Percentiles rank a stretch among this genome's conserved stretches.
These are phyloP conservation scores for Macrotyloma uniflorum DNA, from an alignment of 306 rosid species.

Conservation along the genomic window DNA sequence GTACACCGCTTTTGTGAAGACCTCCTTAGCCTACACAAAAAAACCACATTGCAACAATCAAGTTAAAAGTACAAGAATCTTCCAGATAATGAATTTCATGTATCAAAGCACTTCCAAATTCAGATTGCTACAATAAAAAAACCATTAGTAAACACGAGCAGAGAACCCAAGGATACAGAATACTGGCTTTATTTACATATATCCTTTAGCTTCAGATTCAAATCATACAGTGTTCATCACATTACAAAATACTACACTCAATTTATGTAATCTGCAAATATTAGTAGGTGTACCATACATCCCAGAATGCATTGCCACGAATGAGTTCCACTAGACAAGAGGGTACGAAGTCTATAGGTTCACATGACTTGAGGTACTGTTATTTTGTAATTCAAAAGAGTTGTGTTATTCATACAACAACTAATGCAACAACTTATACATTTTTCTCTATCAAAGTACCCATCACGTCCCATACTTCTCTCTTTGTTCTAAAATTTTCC, in stretches of 20 bases:
- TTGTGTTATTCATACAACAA: not conserved
- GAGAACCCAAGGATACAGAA: slow-evolving; percentile 31
- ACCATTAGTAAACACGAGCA: not conserved
- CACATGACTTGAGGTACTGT: not conserved
- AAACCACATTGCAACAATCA: slow-evolving; percentile 31
- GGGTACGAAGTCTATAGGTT: slow-evolving; percentile 22
- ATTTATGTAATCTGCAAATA: slow-evolving; percentile 2
- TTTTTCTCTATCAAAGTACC: not conserved
- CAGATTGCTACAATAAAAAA: not conserved
- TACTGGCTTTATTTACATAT: slow-evolving; percentile 8
- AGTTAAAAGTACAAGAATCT: slow-evolving; percentile 29
- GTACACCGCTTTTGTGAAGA: slow-evolving; percentile 64
- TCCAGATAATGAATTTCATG: not conserved
- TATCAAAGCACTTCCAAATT: slow-evolving; percentile 25
- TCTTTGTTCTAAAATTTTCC: not conserved
- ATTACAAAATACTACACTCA: slow-evolving; percentile 28
- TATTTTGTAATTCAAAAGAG: slow-evolving; percentile 12
- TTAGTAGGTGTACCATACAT: not conserved
- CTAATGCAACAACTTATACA: not conserved
- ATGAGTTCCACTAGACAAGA: not conserved
- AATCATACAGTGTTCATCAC: not conserved
- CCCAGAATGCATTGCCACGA: not conserved
- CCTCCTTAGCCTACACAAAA: slow-evolving; percentile 69
- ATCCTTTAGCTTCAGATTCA: not conserved
- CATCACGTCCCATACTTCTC: not conserved